A percentile compares a stretch with the other conserved stretches of the same genome.
Conservation (phyloP, 2,329 filamentous ascomycete genomes). For the Microdochium paspali region DNA sequence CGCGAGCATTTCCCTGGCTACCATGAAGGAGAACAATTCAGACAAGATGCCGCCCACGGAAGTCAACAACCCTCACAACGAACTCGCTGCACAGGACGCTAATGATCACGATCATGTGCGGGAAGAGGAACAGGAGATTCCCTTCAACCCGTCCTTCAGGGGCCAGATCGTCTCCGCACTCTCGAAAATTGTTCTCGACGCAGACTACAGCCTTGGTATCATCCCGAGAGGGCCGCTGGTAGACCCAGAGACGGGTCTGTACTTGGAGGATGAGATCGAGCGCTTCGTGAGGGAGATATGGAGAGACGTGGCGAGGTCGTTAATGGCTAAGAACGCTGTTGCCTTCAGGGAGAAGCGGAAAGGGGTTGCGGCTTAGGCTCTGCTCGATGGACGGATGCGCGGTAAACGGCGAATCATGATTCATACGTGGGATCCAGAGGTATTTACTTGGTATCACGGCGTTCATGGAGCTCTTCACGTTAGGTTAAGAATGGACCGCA, state of each 20-base stretch:
- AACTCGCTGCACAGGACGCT: too few species aligned
- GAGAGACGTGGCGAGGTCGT: not conserved
- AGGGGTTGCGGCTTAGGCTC: not conserved
- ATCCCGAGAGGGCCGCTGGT: not conserved
- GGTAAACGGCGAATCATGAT: too few species aligned
- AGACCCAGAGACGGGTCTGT: not conserved
- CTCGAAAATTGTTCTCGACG: not conserved
- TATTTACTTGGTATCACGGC: too few species aligned
- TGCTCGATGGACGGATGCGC: not conserved
- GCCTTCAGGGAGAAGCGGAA: not conserved
- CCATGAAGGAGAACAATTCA: conserved; percentile 21
- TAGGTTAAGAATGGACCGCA: too few species aligned
- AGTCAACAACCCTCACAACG: too few species aligned
- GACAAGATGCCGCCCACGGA: not conserved
- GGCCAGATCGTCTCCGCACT: not conserved
- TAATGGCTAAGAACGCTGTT: not conserved
- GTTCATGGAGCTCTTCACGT: too few species aligned
- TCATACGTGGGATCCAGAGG: too few species aligned
- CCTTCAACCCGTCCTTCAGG: not conserved
- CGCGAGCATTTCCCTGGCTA: too few species aligned
- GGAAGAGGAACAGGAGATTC: not conserved
- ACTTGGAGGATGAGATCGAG: not conserved
- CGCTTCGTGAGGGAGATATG: not conserved
- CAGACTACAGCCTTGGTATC: not conserved
- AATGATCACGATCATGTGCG: too few species aligned